Base-by-base conservation (phyloP, 345 rosid genomes). In the Linum tenue region DNA sequence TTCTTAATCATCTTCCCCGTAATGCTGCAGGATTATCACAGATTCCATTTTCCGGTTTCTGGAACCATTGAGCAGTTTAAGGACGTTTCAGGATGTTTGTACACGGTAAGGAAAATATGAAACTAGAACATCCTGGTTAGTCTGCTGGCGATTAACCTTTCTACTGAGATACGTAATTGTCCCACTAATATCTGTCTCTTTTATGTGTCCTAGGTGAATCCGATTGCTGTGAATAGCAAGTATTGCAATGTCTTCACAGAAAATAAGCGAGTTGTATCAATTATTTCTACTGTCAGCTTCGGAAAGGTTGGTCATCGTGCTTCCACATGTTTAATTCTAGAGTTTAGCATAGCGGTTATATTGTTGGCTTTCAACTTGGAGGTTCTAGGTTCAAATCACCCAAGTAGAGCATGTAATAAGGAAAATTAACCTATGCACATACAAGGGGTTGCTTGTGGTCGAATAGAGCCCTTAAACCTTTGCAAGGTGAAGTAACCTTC, bases 221-320 rank as follows among this genome's bases (percentile, higher is more conserved):
- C 98, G 2, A 87, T 92, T 44, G 98, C 98, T 16, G 92, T 92
- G 50, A 89, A 92, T 69, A 89, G 98, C 79, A 84, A 86, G 74
- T 92, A 92, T 43, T 92, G 98, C 73, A 92, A 92, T 67, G 98
- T 92, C 61, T 89, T 92, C 77, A 86, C 98, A 0, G 96, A 92
- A 78, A 92, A 92, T 63, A 89, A 89, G 79, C 81, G 98, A 4
- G 86, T 71, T 7, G 83, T 87, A 63, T 79, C 85, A 36, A 75
- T 89, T 66, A 87, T 92, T 70, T 82, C 92, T 48, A 84, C 96
- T 56, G 60, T 56, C n/a, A 80, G 86, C 56, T 92, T 89, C 64
- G 92, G 98, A 76, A 87, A 89, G 95, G 98, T 92, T 63, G 35
- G 78, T 76, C 61, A 16, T 62, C 64, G 7, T 36, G 31, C 31